Conservation (phyloP, 139 green algal species). For the Chloropicon primus region DNA sequence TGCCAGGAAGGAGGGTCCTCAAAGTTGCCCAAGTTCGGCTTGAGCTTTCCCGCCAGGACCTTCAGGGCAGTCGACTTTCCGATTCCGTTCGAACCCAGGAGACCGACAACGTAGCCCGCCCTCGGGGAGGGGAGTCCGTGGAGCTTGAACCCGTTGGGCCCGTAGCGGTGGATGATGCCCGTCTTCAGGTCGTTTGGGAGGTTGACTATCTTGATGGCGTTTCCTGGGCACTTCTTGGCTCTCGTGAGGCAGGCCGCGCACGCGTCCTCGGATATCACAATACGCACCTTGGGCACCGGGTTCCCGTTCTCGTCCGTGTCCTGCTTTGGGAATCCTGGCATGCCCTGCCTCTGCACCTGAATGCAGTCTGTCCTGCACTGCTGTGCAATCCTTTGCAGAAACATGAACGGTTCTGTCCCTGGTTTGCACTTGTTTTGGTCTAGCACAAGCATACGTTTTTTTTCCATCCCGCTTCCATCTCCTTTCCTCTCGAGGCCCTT, state of each 20-base stretch:
- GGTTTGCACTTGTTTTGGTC: neutral
- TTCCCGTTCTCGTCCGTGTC: neutral
- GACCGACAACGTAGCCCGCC: slow-evolving; percentile 87
- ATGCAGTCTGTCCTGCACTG: neutral
- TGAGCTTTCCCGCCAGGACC: slow-evolving; percentile 92
- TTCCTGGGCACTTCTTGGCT: slow-evolving; percentile 94
- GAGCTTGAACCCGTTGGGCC: slow-evolving; percentile 98
- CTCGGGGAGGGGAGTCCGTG: slow-evolving; percentile 82
- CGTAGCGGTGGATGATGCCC: slow-evolving; percentile 95
- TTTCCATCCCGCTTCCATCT: neutral
- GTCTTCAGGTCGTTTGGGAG: slow-evolving; percentile 68
- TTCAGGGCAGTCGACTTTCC: slow-evolving; percentile 98
- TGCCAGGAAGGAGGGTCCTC: slow-evolving; percentile 85
- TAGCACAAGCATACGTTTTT: neutral
- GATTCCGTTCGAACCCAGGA: slow-evolving; percentile 97
- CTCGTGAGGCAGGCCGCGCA: neutral
- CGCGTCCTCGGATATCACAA: neutral
- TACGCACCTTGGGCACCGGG: neutral
- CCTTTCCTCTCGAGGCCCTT: neutral
- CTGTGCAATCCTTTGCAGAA: neutral
- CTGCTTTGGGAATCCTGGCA: neutral
- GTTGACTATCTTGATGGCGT: slow-evolving; percentile 99
- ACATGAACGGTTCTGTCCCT: neutral
- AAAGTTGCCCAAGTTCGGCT: slow-evolving; percentile 95
- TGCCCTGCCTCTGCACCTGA: neutral